Evolutionary conservation across 129 eudicot species (phyloP), one percentile per base, ranked within the genome.

Genomic region (Chrysanthemum makinoi): DNA sequence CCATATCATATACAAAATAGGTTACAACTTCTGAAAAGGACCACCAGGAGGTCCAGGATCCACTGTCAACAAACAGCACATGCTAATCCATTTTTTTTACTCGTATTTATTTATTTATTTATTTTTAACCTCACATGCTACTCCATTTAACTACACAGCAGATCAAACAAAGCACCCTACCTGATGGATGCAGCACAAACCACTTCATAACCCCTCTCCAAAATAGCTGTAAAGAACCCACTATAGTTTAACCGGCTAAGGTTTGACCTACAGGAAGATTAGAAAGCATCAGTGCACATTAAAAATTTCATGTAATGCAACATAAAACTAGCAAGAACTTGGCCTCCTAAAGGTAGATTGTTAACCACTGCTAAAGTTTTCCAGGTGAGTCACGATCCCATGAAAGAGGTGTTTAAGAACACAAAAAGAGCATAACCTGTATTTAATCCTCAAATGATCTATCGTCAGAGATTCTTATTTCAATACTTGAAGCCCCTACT

Each of bases 181-280:
- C 98, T 92, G 86, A 92, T 83, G 61, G 95, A 89, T 81, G 98
- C 98, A 17, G 89, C 98, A 81, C 85, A 77, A 56, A 89, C 52
- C 39, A 92, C 80, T 80, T 92, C 98, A 78, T 89, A 95, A 12
- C 86, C 95, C 66, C 81, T 86, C 68, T 92, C 98, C 87, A 92
- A 68, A 54, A 92, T 69, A 61, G 82, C 96, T 18, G 95, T 83
- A 77, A 69, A 92, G 75, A 89, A 92, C 66, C 91, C 82, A 57
- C 78, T 79, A 71, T 83, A 92, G 73, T 92, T 80, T 63, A 92
- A 60, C 65, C 98, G 83, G 39, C 77, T 82, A 64, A 92, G 85
- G 69, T 92, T 89, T 70, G 96, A 89, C 63, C 98, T 92, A 72
- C 80, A 81, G 8, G 53, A 3, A 52, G 56, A 63, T 75, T 19